Percentiles rank a stretch among this genome's conserved stretches.
Conservation (phyloP, 2,329 filamentous ascomycete genomes). For the Botrytis fragariae region DNA sequence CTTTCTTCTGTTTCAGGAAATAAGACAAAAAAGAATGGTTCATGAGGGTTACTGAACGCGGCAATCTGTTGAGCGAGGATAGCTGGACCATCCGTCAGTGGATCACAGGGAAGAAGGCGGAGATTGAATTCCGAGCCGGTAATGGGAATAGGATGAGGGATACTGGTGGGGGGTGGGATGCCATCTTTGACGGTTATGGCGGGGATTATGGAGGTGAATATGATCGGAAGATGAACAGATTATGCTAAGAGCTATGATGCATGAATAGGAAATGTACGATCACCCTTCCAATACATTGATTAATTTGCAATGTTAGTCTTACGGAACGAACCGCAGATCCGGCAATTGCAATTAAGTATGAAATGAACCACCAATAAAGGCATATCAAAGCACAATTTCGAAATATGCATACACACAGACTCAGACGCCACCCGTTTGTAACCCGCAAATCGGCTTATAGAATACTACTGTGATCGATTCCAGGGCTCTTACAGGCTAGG, state of each 20-base stretch:
- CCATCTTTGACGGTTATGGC: neutral
- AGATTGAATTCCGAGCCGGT: neutral
- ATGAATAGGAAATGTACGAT: neutral
- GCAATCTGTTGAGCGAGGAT: constrained; percentile 24
- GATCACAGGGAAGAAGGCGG: constrained; percentile 5
- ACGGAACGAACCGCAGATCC: neutral
- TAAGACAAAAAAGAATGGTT: constrained; percentile 27
- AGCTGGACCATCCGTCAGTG: constrained; percentile 20
- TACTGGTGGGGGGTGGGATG: neutral
- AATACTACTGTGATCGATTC: neutral
- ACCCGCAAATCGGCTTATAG: neutral
- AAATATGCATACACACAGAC: neutral
- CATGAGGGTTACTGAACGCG: constrained; percentile 18
- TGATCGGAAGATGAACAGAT: no score
- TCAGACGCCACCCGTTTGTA: neutral
- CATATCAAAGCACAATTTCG: neutral
- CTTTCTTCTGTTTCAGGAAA: constrained; percentile 23
- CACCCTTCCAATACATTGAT: neutral
- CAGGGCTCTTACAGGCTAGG: neutral
- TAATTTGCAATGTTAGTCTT: neutral
- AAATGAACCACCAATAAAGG: neutral
- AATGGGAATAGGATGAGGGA: neutral
- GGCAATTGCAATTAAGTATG: neutral
- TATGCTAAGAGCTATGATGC: neutral
- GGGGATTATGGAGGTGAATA: neutral